These are phyloP conservation scores for Starmera quercuum DNA, from an alignment of 805 yeast genomes.

Conservation along the genomic window DNA sequence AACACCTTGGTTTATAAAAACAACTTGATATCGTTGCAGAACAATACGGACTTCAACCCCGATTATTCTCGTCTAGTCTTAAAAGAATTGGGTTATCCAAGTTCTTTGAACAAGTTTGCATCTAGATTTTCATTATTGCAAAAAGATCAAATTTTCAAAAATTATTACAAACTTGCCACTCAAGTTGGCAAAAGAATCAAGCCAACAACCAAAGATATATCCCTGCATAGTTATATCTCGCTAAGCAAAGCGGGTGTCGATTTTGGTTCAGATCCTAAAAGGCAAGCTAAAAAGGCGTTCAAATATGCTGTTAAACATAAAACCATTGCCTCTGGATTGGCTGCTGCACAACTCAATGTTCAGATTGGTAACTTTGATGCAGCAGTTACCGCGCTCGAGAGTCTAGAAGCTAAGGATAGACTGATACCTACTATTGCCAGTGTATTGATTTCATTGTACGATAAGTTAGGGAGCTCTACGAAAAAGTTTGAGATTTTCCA, in stretches of 20 bases:
- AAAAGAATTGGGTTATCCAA: slow-evolving; percentile 26
- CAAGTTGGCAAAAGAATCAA: slow-evolving; percentile 12
- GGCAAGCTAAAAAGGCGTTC: slow-evolving; percentile 25
- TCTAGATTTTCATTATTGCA: slow-evolving; percentile 18
- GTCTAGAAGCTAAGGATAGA: slow-evolving; percentile 11
- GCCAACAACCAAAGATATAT: slow-evolving; percentile 1
- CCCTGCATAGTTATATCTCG: not conserved
- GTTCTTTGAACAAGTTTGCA: slow-evolving; percentile 9
- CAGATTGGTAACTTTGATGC: slow-evolving; percentile 23
- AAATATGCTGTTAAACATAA: slow-evolving; percentile 24
- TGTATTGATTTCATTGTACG: slow-evolving; percentile 41
- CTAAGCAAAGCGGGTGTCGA: slow-evolving; percentile 10
- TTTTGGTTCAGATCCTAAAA: slow-evolving; percentile 5
- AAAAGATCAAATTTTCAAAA: slow-evolving; percentile 10
- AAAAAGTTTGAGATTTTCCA: slow-evolving; percentile 25
- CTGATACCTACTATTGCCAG: slow-evolving; percentile 42
- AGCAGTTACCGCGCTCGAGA: slow-evolving; percentile 30
- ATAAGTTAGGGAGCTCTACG: slow-evolving; percentile 30
- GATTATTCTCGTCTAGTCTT: slow-evolving; percentile 16
- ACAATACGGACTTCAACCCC: slow-evolving; percentile 5
- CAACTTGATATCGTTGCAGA: slow-evolving; percentile 23
- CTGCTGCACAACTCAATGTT: slow-evolving; percentile 28
- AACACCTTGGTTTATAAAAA: slow-evolving; percentile 22
- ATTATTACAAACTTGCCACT: slow-evolving; percentile 13
- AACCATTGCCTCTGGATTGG: slow-evolving; percentile 23